Conservation (phyloP, 805 yeast genomes). For the Metschnikowia reukaufii region DNA sequence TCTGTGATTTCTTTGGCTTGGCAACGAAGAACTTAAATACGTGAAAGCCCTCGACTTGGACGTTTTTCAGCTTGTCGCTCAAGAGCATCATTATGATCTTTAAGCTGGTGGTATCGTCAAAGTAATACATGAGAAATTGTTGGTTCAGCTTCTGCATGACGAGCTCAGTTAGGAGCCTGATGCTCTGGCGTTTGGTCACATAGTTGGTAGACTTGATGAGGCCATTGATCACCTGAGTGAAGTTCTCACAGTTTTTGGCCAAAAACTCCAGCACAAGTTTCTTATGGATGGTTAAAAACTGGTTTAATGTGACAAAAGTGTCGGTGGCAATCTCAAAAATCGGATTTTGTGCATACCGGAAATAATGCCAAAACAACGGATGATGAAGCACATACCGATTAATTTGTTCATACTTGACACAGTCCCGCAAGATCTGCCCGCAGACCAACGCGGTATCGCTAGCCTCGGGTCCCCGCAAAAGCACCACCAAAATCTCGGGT, state of each 20-base stretch:
- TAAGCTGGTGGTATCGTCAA: slow-evolving; percentile 76
- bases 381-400: slow-evolving; percentile 59
- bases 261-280: slow-evolving; percentile 71
- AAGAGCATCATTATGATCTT: slow-evolving; percentile 83
- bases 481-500: slow-evolving; percentile 60
- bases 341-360: slow-evolving; percentile 70
- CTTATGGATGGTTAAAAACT: slow-evolving; percentile 67
- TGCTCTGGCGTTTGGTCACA: slow-evolving; percentile 89
- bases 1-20: slow-evolving; percentile 84
- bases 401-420: slow-evolving; percentile 74
- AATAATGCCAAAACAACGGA: slow-evolving; percentile 75
- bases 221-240: slow-evolving; percentile 63
- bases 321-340: slow-evolving; percentile 91
- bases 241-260: slow-evolving; percentile 51
- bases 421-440: slow-evolving; percentile 81
- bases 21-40: slow-evolving; percentile 95
- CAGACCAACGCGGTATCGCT: slow-evolving; percentile 70
- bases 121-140: slow-evolving; percentile 70
- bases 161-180: slow-evolving; percentile 70
- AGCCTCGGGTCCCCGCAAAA: slow-evolving; percentile 72
- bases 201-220: slow-evolving; percentile 77
- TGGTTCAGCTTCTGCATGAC: slow-evolving; percentile 72
- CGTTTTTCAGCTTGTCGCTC: slow-evolving; percentile 84
- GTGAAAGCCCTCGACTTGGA: slow-evolving; percentile 89
- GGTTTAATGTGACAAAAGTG: slow-evolving; percentile 74